Base-by-base conservation (phyloP, 2,329 filamentous ascomycete species). In the Chrysoporthe austroafricana region DNA sequence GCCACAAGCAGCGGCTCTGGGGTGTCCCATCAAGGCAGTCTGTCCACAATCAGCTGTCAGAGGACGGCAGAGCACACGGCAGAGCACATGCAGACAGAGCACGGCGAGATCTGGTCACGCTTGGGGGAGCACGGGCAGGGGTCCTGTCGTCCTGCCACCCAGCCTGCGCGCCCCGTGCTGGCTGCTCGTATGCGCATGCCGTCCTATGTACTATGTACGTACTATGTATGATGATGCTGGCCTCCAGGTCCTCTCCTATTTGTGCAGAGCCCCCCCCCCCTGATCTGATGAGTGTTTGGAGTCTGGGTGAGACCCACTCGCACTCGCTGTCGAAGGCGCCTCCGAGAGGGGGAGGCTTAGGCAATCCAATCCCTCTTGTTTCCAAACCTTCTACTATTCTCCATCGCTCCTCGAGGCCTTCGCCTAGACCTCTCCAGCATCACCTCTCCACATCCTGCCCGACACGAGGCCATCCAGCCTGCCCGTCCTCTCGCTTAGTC, bases 341-440 rank as follows among this genome's bases (percentile, higher is more conserved):
- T 44, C 58, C 58, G 42, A 44, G n/a, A 61, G 11, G 4, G 34
- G 44, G 42, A 39, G 44, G 43, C 59, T 48, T 60, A 21, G 32
- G 48, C 48, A 57, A 39, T n/a, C 43, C 44, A 59, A 61, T 64
- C 66, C 56, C 46, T 59, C 61, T 63, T 64, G 54, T 36, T 64
- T 60, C 26, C 50, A 26, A 21, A 43, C 56, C 36, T 36, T 21
- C 48, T 44, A 21, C 39, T 59, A 21, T 50, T 56, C 58, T 3
- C 56, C 50, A n/a, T 18, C 34, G 54, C 26, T 39, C 44, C 44
- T 43, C 44, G 60, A 64, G 42, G 61, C 60, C 57, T 39, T 9
- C 36, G 65, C 63, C 32, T 36, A 59, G 54, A 59, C 52, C 60
- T 64, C 43, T 67, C 43, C 65, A 32, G 52, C 44, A 43, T 34